phyloP scores from a whole-genome alignment of 306 rosid genomes.

The Bauhinia variegata region DNA sequence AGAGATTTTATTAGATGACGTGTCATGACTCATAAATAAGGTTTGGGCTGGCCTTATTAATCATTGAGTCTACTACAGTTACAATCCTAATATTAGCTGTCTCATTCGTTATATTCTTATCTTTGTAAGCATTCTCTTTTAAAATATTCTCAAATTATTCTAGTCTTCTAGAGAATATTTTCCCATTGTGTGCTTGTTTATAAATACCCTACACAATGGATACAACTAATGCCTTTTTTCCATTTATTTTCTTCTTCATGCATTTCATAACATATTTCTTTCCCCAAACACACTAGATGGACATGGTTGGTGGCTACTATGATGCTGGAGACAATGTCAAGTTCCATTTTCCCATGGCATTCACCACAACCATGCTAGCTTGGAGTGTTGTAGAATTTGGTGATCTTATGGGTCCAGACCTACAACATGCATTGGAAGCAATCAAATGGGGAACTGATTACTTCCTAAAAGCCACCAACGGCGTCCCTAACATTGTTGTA shows the following conservation, averaged over 20 bases:
- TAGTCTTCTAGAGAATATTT: no score
- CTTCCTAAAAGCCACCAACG: conserved; percentile 47
- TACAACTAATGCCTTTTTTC: background rate
- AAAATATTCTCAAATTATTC: no score
- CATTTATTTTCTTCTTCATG: background rate
- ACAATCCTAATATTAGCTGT: no score
- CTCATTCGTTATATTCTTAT: no score
- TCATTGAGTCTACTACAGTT: no score
- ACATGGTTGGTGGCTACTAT: conserved; percentile 63
- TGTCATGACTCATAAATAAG: no score
- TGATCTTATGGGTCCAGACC: conserved; percentile 41
- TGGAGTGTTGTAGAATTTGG: conserved; percentile 65
- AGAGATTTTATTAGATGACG: no score
- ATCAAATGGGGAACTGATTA: conserved; percentile 57
- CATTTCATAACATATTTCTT: background rate
- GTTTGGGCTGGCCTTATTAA: no score
- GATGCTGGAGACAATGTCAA: conserved; percentile 68
- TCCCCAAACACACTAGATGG: conserved; percentile 14
- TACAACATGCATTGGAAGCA: conserved; percentile 44
- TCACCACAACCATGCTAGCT: conserved; percentile 46
- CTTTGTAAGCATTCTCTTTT: no score
- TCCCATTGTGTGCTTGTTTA: no score
- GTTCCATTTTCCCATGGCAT: conserved; percentile 64
- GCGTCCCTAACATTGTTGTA: conserved; percentile 18
- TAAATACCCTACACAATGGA: no score